Base-by-base conservation (phyloP, 179 eudicot genomes). In the Beta macrorhiza region DNA sequence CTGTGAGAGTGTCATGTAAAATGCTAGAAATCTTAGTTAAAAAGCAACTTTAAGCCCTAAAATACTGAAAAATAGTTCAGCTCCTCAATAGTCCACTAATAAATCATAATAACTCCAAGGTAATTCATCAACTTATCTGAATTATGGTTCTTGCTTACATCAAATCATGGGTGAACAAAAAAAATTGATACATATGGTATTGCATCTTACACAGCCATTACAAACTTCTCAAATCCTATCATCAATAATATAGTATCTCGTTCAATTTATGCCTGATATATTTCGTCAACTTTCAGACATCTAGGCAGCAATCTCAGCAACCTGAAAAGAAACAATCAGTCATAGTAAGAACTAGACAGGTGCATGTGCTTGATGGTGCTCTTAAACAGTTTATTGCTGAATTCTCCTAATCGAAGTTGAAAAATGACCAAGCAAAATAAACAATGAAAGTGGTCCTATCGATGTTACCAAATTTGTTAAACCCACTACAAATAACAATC, bases 301-400 rank as follows among this genome's bases (percentile, higher is more conserved):
- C 81, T 85, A 85, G 65, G 83, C 83, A 75, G 75, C 87, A 79
- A 85, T 76, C 87, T 85, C 83, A 70, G 75, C 87, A 79, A 85
- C 78, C 87, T 85, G 85, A 71, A 78, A 68, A 75, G 29, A 70
- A 51, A 8, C 72, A 29, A 74, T 3, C 56, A 44, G 53, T 58
- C 42, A n/a, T 10, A 71, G 19, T 76, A 51, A 84, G 79, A 76
- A 29, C 37, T 14, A 29, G 62, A 32, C 14, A 47, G 22, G 32
- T 13, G 6, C 42, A 68, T 14, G 7, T 15, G 62, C 17, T 58
- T 58, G n/a, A 58, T 58, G 62, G 62, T 5, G 20, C 56, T 29
- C 17, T 42, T 5, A 7, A 37, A 5, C 76, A 81, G 13, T 52
- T 20, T 15, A 19, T 5, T n/a, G n/a, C 32, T 47, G 15, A 55